Percentiles rank a stretch among this genome's conserved stretches.
phyloP scores from a whole-genome alignment of 768 basidiomycete species.

The Boletus insuetus region DNA sequence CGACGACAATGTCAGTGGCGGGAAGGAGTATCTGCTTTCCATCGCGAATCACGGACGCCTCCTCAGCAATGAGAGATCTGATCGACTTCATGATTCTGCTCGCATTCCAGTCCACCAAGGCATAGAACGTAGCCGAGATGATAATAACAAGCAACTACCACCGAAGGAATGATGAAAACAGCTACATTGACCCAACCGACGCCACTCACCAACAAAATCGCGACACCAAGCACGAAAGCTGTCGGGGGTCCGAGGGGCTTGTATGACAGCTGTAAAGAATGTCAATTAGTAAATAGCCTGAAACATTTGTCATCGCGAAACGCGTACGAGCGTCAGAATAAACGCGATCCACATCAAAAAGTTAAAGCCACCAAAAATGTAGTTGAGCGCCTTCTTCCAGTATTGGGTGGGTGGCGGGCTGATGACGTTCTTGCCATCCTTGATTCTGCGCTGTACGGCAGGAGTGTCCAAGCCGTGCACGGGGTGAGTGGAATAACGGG shows the following conservation, averaged over 20 bases:
- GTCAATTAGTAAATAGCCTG: conserved; percentile 2
- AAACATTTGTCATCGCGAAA: background rate
- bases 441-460: conserved; percentile 37
- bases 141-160: conserved; percentile 38
- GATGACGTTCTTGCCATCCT: conserved; percentile 46
- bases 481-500: conserved; percentile 43
- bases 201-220: conserved; percentile 41
- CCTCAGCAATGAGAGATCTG: conserved; percentile 56
- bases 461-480: conserved; percentile 42
- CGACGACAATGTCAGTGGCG: conserved; percentile 54
- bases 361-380: conserved; percentile 57
- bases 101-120: conserved; percentile 48
- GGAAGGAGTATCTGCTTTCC: conserved; percentile 43
- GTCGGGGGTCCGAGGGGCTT: conserved; percentile 46
- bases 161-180: conserved; percentile 9
- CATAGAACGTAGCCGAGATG: conserved; percentile 44
- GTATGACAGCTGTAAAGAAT: conserved; percentile 42
- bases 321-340: conserved; percentile 40
- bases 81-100: conserved; percentile 50
- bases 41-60: conserved; percentile 52
- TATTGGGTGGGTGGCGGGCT: conserved; percentile 44
- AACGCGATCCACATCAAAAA: conserved; percentile 53
- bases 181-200: background rate
- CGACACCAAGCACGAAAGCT: conserved; percentile 46
- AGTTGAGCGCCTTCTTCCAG: conserved; percentile 48